Percentiles rank a stretch among this genome's conserved stretches.
Conservation (phyloP, 2,329 filamentous ascomycete genomes). For the Bipolaris victoriae region DNA sequence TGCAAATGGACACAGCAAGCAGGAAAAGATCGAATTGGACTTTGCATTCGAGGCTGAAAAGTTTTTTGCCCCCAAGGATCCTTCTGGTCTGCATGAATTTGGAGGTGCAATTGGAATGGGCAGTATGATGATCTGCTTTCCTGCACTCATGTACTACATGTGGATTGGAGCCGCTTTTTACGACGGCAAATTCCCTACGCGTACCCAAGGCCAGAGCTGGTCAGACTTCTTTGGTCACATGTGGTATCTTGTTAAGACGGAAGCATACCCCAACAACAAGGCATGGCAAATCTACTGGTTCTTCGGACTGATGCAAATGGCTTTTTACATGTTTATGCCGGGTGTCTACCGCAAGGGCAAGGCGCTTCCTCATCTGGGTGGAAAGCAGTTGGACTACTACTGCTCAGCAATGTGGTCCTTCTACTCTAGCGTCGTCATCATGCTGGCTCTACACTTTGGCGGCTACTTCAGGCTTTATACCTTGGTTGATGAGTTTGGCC, state of each 20-base stretch:
- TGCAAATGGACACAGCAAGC: constrained; percentile 43
- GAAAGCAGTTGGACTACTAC: constrained; percentile 90
- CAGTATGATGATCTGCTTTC: constrained; percentile 90
- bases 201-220: constrained; percentile 68
- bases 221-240: constrained; percentile 75
- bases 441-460: constrained; percentile 76
- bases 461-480: constrained; percentile 89
- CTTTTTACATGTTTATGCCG: constrained; percentile 83
- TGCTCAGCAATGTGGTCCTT: constrained; percentile 89
- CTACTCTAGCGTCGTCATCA: constrained; percentile 80
- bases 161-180: constrained; percentile 97
- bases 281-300: constrained; percentile 96
- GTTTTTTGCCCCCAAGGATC: constrained; percentile 46
- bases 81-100: constrained; percentile 73
- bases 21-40: constrained; percentile 15
- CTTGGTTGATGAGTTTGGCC: constrained; percentile 92
- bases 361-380: constrained; percentile 79
- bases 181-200: constrained; percentile 77
- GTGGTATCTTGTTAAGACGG: constrained; percentile 74
- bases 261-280: constrained; percentile 79
- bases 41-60: constrained; percentile 46
- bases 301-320: constrained; percentile 84
- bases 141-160: constrained; percentile 98
- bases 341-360: constrained; percentile 89
- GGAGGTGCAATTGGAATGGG: constrained; percentile 82